phyloP scores from a whole-genome alignment of 164 flowering plant species.

The Warburgia ugandensis region DNA sequence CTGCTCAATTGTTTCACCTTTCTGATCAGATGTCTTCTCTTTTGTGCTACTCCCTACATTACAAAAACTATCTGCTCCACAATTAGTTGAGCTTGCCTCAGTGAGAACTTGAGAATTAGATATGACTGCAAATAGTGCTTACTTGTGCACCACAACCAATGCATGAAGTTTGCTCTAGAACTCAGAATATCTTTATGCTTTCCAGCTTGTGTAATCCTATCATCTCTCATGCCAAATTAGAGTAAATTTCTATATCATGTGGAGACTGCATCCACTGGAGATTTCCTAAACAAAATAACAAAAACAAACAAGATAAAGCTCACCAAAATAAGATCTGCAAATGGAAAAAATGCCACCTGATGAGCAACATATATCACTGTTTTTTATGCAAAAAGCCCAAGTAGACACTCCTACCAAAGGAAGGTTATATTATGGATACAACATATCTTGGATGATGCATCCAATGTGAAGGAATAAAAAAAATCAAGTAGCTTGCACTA shows the following conservation, averaged over 20 bases:
- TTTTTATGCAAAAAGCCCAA: slow-evolving; percentile 45
- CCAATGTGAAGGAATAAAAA: too few species aligned
- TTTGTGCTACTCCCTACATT: background rate
- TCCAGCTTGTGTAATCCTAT: slow-evolving; percentile 74
- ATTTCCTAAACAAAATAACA: background rate
- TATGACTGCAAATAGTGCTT: slow-evolving; percentile 43
- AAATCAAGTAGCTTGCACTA: too few species aligned
- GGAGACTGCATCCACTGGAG: background rate
- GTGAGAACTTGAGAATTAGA: slow-evolving; percentile 2
- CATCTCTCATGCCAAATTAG: slow-evolving; percentile 51
- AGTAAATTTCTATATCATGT: background rate
- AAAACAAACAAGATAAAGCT: slow-evolving; percentile 8
- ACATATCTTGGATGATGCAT: too few species aligned
- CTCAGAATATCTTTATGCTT: slow-evolving; percentile 63
- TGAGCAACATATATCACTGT: slow-evolving; percentile 70
- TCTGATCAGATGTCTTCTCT: slow-evolving; percentile 18
- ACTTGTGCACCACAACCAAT: slow-evolving; percentile 79
- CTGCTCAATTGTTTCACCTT: slow-evolving; percentile 27
- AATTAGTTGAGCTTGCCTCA: background rate
- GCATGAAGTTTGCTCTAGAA: slow-evolving; percentile 72
- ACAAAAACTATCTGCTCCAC: slow-evolving; percentile 11
- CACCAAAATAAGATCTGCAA: slow-evolving; percentile 65
- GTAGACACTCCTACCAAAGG: slow-evolving; percentile 47
- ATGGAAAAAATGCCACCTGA: slow-evolving; percentile 68
- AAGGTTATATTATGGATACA: too few species aligned